Base-by-base conservation (phyloP, 352 stramenopile genomes). In the Globisporangium polare region DNA sequence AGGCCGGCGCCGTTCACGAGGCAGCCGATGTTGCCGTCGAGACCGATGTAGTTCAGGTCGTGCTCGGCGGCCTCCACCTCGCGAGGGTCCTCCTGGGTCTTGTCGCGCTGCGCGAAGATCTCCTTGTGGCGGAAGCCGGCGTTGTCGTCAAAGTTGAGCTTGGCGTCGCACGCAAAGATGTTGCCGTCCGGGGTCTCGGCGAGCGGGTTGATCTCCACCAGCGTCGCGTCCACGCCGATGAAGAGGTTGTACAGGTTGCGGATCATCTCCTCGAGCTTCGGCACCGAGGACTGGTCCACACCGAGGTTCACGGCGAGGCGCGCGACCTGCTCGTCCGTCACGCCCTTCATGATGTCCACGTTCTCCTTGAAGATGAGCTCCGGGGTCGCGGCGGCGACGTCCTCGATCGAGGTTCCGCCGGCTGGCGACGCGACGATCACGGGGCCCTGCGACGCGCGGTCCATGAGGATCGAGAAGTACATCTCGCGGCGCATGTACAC, bases 121-220 rank as follows among this genome's bases (percentile, higher is more conserved):
- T 97, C 89, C 76, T 96, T 90, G 80, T 99, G 97, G 65, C 97
- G 89, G 80, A 98, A 99, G 33, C 87, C 89, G 3, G 97, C 97
- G 80, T 99, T 99, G 75, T 98, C 95, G 80, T 99, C 97, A 73
- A 99, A 99, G 75, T 98, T 98, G 37, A 99, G 83, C 89, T 99
- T 99, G 65, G 96, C 97, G 77, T 99, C 97, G 60, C 91, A 97
- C 53, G 95, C 96, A 47, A 98, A 90, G 65, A 99, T 93, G 62
- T 97, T 72, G 43, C 96, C 96, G 20, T 98, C 88, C 10, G 83
- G 78, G 15, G 96, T 99, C 82, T 99, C 96, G 12, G 95, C 96
- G n/a, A 99, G 73, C 15, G 97, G 97, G 81, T 99, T 99, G 70
- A 99, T 97, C 85, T 99, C 97, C 45, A 99, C 90, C 66, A 98